These are phyloP conservation scores for Candida methanosorbosa DNA, from an alignment of 805 yeast species.

Conservation along the genomic window DNA sequence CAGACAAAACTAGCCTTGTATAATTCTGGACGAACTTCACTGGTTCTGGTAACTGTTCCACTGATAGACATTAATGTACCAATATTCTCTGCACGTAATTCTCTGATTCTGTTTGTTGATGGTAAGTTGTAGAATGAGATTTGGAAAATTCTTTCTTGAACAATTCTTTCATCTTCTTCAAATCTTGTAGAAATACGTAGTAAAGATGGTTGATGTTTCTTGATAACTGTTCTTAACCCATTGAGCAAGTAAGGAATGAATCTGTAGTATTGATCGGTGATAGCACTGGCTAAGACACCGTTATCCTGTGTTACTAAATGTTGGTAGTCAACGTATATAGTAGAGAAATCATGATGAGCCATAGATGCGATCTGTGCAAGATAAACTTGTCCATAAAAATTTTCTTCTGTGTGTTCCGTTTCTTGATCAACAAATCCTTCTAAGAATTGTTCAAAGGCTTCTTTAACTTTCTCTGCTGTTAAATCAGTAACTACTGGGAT, in stretches of 20 bases:
- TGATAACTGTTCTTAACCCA: constrained; percentile 68
- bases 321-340: constrained; percentile 78
- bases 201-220: constrained; percentile 66
- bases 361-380: constrained; percentile 74
- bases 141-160: constrained; percentile 72
- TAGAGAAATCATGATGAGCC: constrained; percentile 64
- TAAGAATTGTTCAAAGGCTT: constrained; percentile 78
- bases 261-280: constrained; percentile 85
- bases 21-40: constrained; percentile 94
- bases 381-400: constrained; percentile 52
- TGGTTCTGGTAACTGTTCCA: constrained; percentile 93
- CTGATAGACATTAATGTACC: constrained; percentile 79
- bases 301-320: constrained; percentile 71
- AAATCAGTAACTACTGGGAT: constrained; percentile 85
- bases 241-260: constrained; percentile 76
- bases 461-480: constrained; percentile 91
- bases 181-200: constrained; percentile 35
- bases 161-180: constrained; percentile 30
- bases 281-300: constrained; percentile 84
- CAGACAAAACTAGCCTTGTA: constrained; percentile 82
- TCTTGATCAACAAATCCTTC: constrained; percentile 49
- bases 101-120: constrained; percentile 75
- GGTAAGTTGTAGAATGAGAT: constrained; percentile 86
- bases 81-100: constrained; percentile 79
- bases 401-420: constrained; percentile 24